A percentile compares a stretch with the other conserved stretches of the same genome.
These are phyloP conservation scores for Talaromyces piceae DNA, from an alignment of 2,329 filamentous ascomycete genomes.

Conservation along the genomic window DNA sequence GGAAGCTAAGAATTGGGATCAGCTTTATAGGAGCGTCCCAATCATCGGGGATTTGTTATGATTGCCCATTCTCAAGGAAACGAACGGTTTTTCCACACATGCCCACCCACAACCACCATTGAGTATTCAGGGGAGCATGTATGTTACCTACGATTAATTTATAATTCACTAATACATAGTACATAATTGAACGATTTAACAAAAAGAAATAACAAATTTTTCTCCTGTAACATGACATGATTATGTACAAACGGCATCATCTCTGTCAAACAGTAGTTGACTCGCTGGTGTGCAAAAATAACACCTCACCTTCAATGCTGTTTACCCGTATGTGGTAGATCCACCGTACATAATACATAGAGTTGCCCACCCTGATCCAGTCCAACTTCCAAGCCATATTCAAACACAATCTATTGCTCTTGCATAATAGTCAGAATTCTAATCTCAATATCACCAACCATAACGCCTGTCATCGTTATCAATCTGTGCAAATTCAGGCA, in stretches of 20 bases:
- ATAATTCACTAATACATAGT: neutral
- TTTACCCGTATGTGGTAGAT: no score
- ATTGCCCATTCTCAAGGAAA: neutral
- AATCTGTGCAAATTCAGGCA: neutral
- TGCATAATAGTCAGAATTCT: no score
- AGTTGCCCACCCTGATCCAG: no score
- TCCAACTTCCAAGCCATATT: no score
- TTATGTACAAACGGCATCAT: neutral
- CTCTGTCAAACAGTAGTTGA: no score
- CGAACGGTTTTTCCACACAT: neutral
- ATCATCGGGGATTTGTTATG: slow-evolving; percentile 47
- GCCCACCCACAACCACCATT: neutral
- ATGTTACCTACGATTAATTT: neutral
- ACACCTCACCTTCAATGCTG: no score
- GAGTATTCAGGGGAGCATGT: neutral
- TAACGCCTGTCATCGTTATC: neutral
- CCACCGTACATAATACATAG: no score
- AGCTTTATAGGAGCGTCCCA: slow-evolving; percentile 58
- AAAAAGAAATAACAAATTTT: neutral
- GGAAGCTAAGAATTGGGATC: slow-evolving; percentile 73
- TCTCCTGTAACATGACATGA: neutral
- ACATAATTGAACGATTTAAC: neutral
- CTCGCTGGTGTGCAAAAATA: no score
- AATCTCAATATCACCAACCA: no score
- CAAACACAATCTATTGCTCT: no score